Evolutionary conservation across 192 early-diverging fungal genomes (phyloP), one percentile per base, ranked within the genome.

Genomic region (Coemansia asiatica): DNA sequence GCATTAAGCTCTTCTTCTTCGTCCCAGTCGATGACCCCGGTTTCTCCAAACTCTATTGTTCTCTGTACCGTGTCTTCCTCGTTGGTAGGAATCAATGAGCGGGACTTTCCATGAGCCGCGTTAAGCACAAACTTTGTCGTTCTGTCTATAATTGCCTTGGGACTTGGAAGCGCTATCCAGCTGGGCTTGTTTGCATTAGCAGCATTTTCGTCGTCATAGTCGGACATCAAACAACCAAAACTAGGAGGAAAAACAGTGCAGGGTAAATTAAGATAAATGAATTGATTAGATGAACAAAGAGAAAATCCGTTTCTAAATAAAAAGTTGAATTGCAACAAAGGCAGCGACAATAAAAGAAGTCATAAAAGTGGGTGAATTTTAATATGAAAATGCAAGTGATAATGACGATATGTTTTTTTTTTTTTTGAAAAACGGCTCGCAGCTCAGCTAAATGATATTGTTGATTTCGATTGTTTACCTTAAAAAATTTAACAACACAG

Each of bases 51-150:
- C 15, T 26, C 25, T 27, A 9, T 31, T 56, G 38, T 62, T 5
- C 56, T 21, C 16, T 48, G 29, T 13, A 35, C 6, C 16, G 28
- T 22, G 29, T 51, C 18, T 40, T n/a, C n/a, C n/a, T 79, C 76
- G 2, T 54, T 68, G 13, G 77, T 80, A 7, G 77, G 77, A 33
- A 80, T 67, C 29, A 80, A 66, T 35, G 77, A 71, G 21, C 77
- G 66, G 3, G 69, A 74, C 47, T 77, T 77, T 23, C 77, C 77
- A 25, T 80, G 77, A 19, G 77, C 69, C 51, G 77, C 77, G 62
- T 68, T 80, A 18, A 80, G 66, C 15, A 80, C 71, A 40, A 80
- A 75, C 61, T 74, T 75, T 16, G 77, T 71, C 10, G 77, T 80
- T 10, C 62, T 61, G 65, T 74, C 72, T 56, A 80, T 47, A 38